Percentiles rank a stretch among this genome's conserved stretches.
These are phyloP conservation scores for Geoglossum cookeanum DNA, from an alignment of 2,329 filamentous ascomycete genomes.

Conservation along the genomic window DNA sequence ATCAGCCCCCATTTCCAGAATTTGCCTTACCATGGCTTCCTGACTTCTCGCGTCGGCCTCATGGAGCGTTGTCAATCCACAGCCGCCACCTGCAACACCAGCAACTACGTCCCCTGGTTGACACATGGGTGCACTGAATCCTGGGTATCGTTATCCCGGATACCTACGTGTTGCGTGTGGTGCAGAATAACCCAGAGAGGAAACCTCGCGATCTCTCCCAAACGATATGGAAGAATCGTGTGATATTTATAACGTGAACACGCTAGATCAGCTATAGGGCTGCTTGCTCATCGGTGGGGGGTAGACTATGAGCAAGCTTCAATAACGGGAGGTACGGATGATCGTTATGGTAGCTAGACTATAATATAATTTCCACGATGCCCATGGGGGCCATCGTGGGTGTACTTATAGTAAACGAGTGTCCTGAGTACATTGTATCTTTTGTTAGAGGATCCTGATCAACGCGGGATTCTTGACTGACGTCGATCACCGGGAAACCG, in stretches of 20 bases:
- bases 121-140: neutral
- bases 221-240: neutral
- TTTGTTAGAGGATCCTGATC: too few species aligned
- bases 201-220: neutral
- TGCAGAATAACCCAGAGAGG: neutral
- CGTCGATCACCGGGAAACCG: too few species aligned
- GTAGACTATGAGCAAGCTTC: too few species aligned
- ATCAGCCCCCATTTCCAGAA: neutral
- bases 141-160: neutral
- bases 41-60: neutral
- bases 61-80: neutral
- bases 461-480: too few species aligned
- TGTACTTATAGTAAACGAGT: too few species aligned
- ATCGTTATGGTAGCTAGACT: too few species aligned
- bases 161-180: neutral
- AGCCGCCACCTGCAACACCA: neutral
- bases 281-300: too few species aligned
- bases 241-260: neutral
- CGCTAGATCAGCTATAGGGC: too few species aligned
- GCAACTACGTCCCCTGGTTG: neutral
- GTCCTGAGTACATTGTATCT: too few species aligned
- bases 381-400: too few species aligned
- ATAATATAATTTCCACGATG: too few species aligned
- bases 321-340: too few species aligned
- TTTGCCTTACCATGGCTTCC: neutral